Conservation (phyloP, 805 yeast genomes). For the Saturnispora serradocipensis region DNA sequence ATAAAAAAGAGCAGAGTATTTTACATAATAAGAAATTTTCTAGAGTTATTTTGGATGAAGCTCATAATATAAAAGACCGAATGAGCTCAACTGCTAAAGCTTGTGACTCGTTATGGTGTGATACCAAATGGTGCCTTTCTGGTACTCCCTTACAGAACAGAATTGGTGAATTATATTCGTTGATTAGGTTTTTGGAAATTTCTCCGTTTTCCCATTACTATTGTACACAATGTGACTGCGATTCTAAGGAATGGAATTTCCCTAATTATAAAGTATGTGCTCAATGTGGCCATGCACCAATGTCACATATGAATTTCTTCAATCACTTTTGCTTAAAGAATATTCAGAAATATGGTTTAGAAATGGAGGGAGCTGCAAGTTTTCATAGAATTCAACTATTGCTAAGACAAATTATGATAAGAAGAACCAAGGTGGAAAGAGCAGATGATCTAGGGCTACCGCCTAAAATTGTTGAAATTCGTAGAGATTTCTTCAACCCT, state of each 20-base stretch:
- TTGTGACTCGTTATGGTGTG: constrained; percentile 62
- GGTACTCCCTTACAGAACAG: constrained; percentile 97
- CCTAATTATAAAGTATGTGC: constrained; percentile 79
- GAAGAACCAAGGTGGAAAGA: constrained; percentile 91
- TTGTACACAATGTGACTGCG: constrained; percentile 89
- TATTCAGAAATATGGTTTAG: constrained; percentile 76
- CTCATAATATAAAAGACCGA: constrained; percentile 94
- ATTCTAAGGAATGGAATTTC: constrained; percentile 76
- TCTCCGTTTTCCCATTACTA: constrained; percentile 84
- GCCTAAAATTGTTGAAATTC: constrained; percentile 84
- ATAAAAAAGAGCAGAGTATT: constrained; percentile 65
- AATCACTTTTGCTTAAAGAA: constrained; percentile 94
- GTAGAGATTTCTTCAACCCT: constrained; percentile 82
- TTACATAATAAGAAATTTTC: constrained; percentile 70
- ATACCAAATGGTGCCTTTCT: constrained; percentile 82
- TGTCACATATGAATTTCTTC: constrained; percentile 92
- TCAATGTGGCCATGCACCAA: constrained; percentile 80
- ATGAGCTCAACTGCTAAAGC: constrained; percentile 91
- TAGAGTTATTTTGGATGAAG: constrained; percentile 89
- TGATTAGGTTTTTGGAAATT: constrained; percentile 74
- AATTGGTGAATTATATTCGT: constrained; percentile 91
- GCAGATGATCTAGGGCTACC: constrained; percentile 98
- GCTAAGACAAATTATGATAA: constrained; percentile 73
- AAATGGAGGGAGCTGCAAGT: constrained; percentile 71
- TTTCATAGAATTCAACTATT: constrained; percentile 69